Percentiles rank a stretch among this genome's conserved stretches.
Evolutionary conservation across 2,329 filamentous ascomycete species (phyloP).

Genomic region (Davidsoniella virescens): DNA sequence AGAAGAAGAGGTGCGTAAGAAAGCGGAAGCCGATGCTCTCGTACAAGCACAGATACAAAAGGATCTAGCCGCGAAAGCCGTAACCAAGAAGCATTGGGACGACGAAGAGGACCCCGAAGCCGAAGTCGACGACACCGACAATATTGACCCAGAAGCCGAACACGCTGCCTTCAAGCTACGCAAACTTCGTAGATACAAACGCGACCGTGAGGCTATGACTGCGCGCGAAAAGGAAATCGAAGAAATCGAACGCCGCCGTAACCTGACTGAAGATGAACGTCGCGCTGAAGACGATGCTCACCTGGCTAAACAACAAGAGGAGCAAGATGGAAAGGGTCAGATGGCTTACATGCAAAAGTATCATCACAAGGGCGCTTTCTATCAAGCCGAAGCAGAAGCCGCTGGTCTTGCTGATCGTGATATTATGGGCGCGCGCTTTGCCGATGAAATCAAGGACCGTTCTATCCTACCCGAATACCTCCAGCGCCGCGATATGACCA

Average conservation of each 20-base stretch:
- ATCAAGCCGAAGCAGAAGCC: conserved; percentile 61
- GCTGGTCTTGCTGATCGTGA: conserved; percentile 66
- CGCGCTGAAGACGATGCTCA: conserved; percentile 68
- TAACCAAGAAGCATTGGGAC: conserved; percentile 77
- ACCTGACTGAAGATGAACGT: conserved; percentile 74
- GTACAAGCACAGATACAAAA: conserved; percentile 81
- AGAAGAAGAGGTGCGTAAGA: conserved; percentile 39
- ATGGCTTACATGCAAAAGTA: conserved; percentile 91
- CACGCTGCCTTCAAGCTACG: conserved; percentile 85
- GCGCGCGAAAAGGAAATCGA: conserved; percentile 69
- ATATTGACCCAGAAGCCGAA: conserved; percentile 72
- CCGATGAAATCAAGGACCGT: conserved; percentile 68
- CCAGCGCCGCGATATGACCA: conserved; percentile 85
- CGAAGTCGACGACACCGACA: conserved; percentile 80
- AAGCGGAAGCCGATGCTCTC: conserved; percentile 58
- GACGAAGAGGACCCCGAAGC: conserved; percentile 50
- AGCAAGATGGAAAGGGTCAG: conserved; percentile 61
- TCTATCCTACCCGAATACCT: conserved; percentile 79
- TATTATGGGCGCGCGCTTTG: conserved; percentile 69
- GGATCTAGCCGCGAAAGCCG: conserved; percentile 56
- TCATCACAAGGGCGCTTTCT: conserved; percentile 94
- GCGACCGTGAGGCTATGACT: conserved; percentile 73
- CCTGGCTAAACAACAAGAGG: conserved; percentile 62
- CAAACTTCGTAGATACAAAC: conserved; percentile 75
- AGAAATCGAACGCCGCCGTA: conserved; percentile 74